phyloP scores from a whole-genome alignment of 192 early-diverging fungal genomes.

The Coemansia biformis region DNA sequence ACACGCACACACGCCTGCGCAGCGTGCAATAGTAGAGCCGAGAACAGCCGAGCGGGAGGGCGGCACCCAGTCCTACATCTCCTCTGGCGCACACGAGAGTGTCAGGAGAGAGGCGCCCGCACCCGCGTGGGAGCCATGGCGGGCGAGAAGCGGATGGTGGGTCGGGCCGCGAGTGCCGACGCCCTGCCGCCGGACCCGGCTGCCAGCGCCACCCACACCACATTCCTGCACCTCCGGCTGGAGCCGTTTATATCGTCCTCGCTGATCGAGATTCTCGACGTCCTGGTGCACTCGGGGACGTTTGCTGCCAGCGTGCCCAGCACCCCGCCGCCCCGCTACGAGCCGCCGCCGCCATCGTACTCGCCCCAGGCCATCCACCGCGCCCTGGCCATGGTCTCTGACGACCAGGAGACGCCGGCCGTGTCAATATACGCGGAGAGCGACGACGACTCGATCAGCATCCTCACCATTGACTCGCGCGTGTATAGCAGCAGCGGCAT shows the following conservation, averaged over 20 bases:
- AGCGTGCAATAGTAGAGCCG: too few species aligned
- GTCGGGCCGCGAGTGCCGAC: constrained; percentile 14
- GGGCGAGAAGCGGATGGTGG: constrained; percentile 31
- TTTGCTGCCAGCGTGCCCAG: constrained; percentile 41
- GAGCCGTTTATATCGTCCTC: constrained; percentile 46
- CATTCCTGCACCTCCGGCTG: constrained; percentile 36
- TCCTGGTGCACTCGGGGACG: constrained; percentile 24
- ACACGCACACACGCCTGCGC: too few species aligned
- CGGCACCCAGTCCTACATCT: too few species aligned
- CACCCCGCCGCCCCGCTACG: constrained; percentile 46
- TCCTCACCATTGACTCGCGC: constrained; percentile 13
- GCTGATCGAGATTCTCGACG: constrained; percentile 42
- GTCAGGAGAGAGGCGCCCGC: too few species aligned
- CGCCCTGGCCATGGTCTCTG: too few species aligned
- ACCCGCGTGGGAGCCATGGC: too few species aligned
- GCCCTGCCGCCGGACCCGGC: constrained; percentile 8
- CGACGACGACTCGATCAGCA: constrained; percentile 20
- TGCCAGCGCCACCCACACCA: constrained; percentile 23
- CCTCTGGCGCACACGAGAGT: too few species aligned
- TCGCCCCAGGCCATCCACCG: constrained; percentile 25
- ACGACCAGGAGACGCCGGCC: too few species aligned
- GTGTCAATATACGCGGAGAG: too few species aligned
- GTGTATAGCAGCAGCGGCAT: constrained; percentile 2
- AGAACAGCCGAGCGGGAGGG: too few species aligned
- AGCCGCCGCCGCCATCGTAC: constrained; percentile 47